Conservation (phyloP, 2,329 filamentous ascomycete species). For the Conoideocrella luteorostrata region DNA sequence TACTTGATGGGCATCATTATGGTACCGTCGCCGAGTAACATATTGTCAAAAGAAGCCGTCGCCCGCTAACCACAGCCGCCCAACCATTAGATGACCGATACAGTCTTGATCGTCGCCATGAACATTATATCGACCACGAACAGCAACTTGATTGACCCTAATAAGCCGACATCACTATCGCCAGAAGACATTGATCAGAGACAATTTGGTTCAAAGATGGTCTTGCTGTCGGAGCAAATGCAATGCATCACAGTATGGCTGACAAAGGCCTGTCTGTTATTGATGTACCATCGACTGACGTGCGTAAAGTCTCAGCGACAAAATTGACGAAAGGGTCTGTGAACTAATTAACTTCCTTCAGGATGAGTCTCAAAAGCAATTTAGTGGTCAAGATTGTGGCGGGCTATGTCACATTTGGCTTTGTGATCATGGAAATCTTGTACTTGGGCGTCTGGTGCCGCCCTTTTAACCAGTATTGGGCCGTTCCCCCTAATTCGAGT, state of each 20-base stretch:
- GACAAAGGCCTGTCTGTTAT: slow-evolving; percentile 49
- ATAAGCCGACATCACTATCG: slow-evolving; percentile 35
- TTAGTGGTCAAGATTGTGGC: slow-evolving; percentile 42
- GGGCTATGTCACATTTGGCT: slow-evolving; percentile 39
- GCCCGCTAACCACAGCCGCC: background rate
- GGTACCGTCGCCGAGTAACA: slow-evolving; percentile 29
- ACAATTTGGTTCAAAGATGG: slow-evolving; percentile 52
- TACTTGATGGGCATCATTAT: slow-evolving; percentile 48
- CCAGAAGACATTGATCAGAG: slow-evolving; percentile 35
- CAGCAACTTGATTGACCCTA: slow-evolving; percentile 52
- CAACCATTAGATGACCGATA: slow-evolving; percentile 38
- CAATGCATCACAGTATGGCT: slow-evolving; percentile 54
- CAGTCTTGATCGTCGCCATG: slow-evolving; percentile 46
- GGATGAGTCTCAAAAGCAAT: slow-evolving; percentile 39
- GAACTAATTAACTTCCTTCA: slow-evolving; percentile 16
- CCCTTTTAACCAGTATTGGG: slow-evolving; percentile 52
- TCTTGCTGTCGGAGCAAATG: slow-evolving; percentile 54
- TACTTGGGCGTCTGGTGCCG: slow-evolving; percentile 47
- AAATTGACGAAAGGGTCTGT: too few relatives aligned
- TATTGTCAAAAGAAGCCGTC: background rate
- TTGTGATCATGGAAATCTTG: slow-evolving; percentile 44
- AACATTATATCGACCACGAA: slow-evolving; percentile 50
- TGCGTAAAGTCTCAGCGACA: too few relatives aligned
- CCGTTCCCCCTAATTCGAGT: slow-evolving; percentile 45
- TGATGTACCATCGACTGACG: slow-evolving; percentile 52